These are phyloP conservation scores for Melanomma pulvis-pyrius DNA, from an alignment of 495 filamentous ascomycete species.

Conservation along the genomic window DNA sequence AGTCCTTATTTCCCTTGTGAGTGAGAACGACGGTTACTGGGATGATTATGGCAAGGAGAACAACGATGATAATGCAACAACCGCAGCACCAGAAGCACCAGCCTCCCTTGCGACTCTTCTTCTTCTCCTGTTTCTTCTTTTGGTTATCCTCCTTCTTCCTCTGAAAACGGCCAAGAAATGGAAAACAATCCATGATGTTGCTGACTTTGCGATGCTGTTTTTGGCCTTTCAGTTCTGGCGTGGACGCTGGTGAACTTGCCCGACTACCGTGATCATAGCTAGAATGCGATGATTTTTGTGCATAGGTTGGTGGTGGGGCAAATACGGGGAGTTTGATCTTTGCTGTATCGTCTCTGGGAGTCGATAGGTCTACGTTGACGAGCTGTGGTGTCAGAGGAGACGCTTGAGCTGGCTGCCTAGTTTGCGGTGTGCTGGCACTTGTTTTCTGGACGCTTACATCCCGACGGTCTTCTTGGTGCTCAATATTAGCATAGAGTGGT, in stretches of 20 bases:
- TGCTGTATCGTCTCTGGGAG: not conserved
- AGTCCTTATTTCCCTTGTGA: constrained; percentile 10
- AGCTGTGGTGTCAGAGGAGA: not conserved
- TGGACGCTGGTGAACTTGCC: constrained; percentile 16
- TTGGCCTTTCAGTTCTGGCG: constrained; percentile 14
- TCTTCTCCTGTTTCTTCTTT: constrained; percentile 50
- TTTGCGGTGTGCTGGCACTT: constrained; percentile 5
- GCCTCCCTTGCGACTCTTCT: constrained; percentile 22
- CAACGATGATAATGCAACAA: constrained; percentile 34
- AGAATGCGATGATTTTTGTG: constrained; percentile 7
- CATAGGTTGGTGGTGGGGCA: constrained; percentile 18
- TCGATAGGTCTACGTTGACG: not conserved
- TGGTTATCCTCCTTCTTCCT: constrained; percentile 7
- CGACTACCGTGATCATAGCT: constrained; percentile 12
- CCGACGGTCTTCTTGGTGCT: constrained; percentile 15
- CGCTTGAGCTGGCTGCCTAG: not conserved
- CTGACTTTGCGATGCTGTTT: constrained; percentile 22
- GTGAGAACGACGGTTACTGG: constrained; percentile 30
- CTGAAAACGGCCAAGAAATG: not conserved
- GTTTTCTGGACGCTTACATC: not conserved
- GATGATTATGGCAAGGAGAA: constrained; percentile 35
- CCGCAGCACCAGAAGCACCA: constrained; percentile 33
- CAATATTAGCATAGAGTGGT: constrained; percentile 23
- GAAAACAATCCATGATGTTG: constrained; percentile 15
- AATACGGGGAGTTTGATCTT: constrained; percentile 5